These are phyloP conservation scores for Pseudofabraea citricarpa DNA, from an alignment of 2,329 filamentous ascomycete species.

Conservation along the genomic window DNA sequence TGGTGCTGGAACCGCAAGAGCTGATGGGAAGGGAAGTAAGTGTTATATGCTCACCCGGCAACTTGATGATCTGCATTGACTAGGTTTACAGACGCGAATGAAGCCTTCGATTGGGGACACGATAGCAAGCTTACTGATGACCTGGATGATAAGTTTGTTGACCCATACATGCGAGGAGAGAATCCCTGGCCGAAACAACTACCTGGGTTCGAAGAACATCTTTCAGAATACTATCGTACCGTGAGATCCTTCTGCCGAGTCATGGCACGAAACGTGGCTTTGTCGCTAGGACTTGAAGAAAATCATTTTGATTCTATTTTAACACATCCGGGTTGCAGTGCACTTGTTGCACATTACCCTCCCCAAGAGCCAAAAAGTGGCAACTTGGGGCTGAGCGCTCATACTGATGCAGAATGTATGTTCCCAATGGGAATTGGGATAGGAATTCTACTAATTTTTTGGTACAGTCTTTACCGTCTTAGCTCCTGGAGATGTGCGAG, in stretches of 20 bases:
- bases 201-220: slow-evolving; percentile 12
- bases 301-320: slow-evolving; percentile 10
- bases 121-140: slow-evolving; percentile 12
- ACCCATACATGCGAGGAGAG: slow-evolving; percentile 11
- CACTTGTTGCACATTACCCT: slow-evolving; percentile 18
- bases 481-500: slow-evolving; percentile 14
- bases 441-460: too few relatives aligned
- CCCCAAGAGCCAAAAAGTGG: slow-evolving; percentile 11
- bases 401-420: slow-evolving; percentile 20
- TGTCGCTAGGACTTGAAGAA: slow-evolving; percentile 15
- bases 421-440: too few relatives aligned
- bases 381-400: slow-evolving; percentile 13
- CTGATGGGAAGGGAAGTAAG: slow-evolving; percentile 12
- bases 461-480: slow-evolving; percentile 15
- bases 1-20: slow-evolving; percentile 14
- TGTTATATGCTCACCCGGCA: background rate
- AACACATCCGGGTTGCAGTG: slow-evolving; percentile 10
- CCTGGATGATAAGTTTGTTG: slow-evolving; percentile 6
- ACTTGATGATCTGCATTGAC: background rate
- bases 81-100: slow-evolving; percentile 16
- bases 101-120: slow-evolving; percentile 19
- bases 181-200: slow-evolving; percentile 17
- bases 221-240: slow-evolving; percentile 13
- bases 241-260: slow-evolving; percentile 13
- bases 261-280: slow-evolving; percentile 14